Evolutionary conservation across 129 eudicot species (phyloP).

Genomic region (carrot (Daucus carota)): DNA sequence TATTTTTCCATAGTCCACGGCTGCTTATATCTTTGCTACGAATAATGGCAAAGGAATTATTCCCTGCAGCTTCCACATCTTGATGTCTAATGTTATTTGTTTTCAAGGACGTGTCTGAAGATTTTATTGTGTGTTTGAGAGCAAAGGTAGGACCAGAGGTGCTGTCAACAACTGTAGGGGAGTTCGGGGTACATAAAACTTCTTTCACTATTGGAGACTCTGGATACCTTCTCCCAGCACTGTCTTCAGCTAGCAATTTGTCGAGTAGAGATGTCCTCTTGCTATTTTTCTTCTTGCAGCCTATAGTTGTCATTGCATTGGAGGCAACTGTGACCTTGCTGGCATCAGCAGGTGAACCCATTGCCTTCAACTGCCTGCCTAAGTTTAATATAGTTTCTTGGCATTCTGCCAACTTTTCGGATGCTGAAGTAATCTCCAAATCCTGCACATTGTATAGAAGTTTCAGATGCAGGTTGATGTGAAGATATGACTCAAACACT

Average conservation of each 20-base stretch:
- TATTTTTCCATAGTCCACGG: conserved; percentile 45
- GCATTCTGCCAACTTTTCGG: conserved; percentile 89
- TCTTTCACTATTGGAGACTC: conserved; percentile 37
- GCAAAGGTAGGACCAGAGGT: conserved; percentile 14
- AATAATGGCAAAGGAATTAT: conserved; percentile 51
- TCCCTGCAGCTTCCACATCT: conserved; percentile 32
- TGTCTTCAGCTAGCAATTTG: conserved; percentile 82
- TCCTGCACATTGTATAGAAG: conserved; percentile 34
- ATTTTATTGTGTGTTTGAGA: conserved; percentile 4
- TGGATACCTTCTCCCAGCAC: conserved; percentile 20
- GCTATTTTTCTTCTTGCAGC: conserved; percentile 23
- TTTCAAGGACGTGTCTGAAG: conserved; percentile 21
- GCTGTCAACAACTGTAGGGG: conserved; percentile 23
- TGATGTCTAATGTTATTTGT: conserved; percentile 28
- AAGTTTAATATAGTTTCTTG: conserved; percentile 79
- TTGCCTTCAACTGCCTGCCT: conserved; percentile 83
- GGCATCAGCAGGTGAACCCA: conserved; percentile 54
- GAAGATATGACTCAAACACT: not conserved
- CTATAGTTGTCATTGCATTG: conserved; percentile 18
- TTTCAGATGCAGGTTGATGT: not conserved
- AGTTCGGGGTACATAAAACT: conserved; percentile 21
- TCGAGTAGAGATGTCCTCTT: conserved; percentile 62
- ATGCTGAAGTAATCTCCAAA: conserved; percentile 72
- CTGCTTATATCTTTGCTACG: conserved; percentile 42
- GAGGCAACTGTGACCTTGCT: conserved; percentile 37